These are phyloP conservation scores for Nakazawaea populi DNA, from an alignment of 805 yeast genomes.

Conservation along the genomic window DNA sequence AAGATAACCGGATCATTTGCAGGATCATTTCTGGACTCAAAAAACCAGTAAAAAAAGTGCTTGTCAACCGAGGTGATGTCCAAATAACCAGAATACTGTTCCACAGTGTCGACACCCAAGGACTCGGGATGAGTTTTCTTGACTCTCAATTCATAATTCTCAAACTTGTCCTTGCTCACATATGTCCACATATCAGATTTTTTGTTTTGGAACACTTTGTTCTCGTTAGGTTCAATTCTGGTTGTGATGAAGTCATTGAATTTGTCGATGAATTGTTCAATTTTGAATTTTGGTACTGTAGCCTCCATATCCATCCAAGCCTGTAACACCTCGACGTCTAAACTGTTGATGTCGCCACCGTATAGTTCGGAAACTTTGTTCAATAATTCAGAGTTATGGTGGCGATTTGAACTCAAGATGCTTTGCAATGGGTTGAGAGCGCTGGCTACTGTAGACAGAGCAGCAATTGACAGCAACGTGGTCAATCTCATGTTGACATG, in stretches of 20 bases:
- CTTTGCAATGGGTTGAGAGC: slow-evolving; percentile 4
- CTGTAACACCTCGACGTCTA: slow-evolving; percentile 20
- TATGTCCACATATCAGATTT: background rate
- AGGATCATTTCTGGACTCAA: slow-evolving; percentile 89
- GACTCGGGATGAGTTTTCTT: slow-evolving; percentile 52
- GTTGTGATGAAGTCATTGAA: background rate
- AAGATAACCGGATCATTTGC: slow-evolving; percentile 74
- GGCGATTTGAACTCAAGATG: background rate
- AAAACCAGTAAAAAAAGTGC: slow-evolving; percentile 79
- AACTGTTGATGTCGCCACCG: slow-evolving; percentile 13
- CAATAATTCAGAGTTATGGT: background rate
- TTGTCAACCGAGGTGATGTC: slow-evolving; percentile 77
- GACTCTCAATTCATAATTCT: slow-evolving; percentile 52
- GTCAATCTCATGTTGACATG: background rate
- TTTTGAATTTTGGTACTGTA: slow-evolving; percentile 8
- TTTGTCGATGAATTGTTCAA: slow-evolving; percentile 10
- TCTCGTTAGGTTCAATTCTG: background rate
- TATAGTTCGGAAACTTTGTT: slow-evolving; percentile 2
- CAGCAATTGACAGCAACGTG: background rate
- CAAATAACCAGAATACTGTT: slow-evolving; percentile 81
- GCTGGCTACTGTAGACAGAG: background rate
- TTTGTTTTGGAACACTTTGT: background rate
- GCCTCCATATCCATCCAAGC: slow-evolving; percentile 30
- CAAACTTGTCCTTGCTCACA: slow-evolving; percentile 20
- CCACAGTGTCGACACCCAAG: slow-evolving; percentile 76